phyloP scores from a whole-genome alignment of 768 basidiomycete species.

The Leccinum obscurum region DNA sequence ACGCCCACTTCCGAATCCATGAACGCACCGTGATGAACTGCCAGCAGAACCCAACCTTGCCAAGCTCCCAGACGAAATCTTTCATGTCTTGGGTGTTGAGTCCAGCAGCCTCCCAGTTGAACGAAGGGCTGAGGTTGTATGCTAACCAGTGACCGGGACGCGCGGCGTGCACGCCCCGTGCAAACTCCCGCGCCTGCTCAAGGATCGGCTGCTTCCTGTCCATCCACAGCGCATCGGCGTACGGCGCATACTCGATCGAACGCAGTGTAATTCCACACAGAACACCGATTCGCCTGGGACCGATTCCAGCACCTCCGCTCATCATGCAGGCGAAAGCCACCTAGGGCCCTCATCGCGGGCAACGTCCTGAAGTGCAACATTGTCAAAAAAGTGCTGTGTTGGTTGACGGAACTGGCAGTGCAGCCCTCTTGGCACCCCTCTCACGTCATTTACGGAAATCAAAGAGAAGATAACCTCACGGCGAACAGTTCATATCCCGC shows the following conservation, averaged over 20 bases:
- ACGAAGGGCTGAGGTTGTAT: conserved; percentile 93
- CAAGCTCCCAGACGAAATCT: conserved; percentile 87
- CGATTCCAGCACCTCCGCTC: no score
- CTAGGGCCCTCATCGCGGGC: no score
- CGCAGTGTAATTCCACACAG: conserved; percentile 38
- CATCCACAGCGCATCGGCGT: conserved; percentile 93
- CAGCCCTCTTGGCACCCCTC: no score
- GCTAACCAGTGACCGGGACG: conserved; percentile 93
- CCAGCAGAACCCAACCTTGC: conserved; percentile 96
- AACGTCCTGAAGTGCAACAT: no score
- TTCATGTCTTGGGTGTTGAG: conserved; percentile 84
- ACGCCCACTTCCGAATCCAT: neutral
- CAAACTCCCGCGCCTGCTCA: conserved; percentile 89
- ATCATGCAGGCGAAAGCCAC: no score
- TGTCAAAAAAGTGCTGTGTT: no score
- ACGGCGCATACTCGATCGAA: conserved; percentile 89
- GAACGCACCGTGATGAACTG: conserved; percentile 94
- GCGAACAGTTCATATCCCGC: no score
- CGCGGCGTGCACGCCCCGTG: conserved; percentile 78
- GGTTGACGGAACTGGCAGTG: no score
- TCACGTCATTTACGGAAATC: no score
- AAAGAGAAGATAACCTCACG: no score
- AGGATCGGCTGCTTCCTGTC: conserved; percentile 95
- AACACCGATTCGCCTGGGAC: no score
- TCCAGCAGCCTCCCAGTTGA: conserved; percentile 95